Percentiles rank a stretch among this genome's conserved stretches.
These are phyloP conservation scores for Solanum piurae DNA, from an alignment of 257 asterid species.

Conservation along the genomic window DNA sequence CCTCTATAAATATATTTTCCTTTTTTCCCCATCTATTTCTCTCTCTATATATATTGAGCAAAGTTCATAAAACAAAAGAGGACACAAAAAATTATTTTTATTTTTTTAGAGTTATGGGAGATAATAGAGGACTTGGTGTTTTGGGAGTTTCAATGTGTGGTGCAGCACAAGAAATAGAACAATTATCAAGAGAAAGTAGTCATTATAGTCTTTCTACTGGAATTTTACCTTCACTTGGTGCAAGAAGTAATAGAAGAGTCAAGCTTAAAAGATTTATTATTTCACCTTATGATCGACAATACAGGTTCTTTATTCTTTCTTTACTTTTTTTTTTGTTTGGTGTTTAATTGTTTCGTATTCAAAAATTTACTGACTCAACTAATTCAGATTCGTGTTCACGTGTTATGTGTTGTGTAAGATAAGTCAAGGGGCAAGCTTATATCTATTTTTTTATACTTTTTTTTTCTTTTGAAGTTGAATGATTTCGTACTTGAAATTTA, in stretches of 20 bases:
- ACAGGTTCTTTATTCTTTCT: slow-evolving; percentile 14
- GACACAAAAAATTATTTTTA: neutral
- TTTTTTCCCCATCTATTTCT: neutral
- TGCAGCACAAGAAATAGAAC: slow-evolving; percentile 28
- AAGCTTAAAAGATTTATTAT: slow-evolving; percentile 24
- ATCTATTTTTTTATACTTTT: neutral
- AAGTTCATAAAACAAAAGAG: neutral
- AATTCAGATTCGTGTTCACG: neutral
- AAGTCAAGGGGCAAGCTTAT: neutral
- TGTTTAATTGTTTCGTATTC: neutral
- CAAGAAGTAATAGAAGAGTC: slow-evolving; percentile 32
- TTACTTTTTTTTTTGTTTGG: neutral
- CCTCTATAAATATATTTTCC: neutral
- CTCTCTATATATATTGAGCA: neutral
- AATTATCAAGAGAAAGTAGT: slow-evolving; percentile 34
- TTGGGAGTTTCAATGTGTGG: slow-evolving; percentile 41
- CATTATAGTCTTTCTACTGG: slow-evolving; percentile 38
- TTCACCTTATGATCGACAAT: slow-evolving; percentile 39
- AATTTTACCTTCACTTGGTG: slow-evolving; percentile 51
- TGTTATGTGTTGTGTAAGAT: neutral
- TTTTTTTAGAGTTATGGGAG: slow-evolving; percentile 2
- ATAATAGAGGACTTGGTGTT: neutral
- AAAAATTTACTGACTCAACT: neutral
- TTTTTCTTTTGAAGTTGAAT: neutral
- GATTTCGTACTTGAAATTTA: too few relatives aligned